phyloP scores from a whole-genome alignment of 495 filamentous ascomycete species.

The Astrothelium macrocarpum region DNA sequence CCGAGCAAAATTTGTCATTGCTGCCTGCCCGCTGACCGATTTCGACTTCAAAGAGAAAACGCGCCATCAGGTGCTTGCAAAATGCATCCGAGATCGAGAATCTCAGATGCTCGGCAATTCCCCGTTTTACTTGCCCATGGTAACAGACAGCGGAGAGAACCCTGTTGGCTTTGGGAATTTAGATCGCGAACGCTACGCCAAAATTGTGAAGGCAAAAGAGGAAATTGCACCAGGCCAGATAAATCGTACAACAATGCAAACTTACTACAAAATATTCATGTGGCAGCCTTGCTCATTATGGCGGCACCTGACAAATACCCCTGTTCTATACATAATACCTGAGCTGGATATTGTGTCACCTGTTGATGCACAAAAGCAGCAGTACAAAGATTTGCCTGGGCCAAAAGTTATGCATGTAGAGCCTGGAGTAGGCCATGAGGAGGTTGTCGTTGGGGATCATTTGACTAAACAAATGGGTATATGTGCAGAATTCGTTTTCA shows the following conservation, averaged over 20 bases:
- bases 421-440: not conserved
- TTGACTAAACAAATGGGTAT: too few relatives aligned
- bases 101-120: not conserved
- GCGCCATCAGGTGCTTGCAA: not conserved
- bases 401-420: not conserved
- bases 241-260: not conserved
- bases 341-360: not conserved
- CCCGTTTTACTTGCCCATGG: not conserved
- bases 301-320: not conserved
- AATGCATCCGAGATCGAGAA: not conserved
- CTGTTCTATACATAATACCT: not conserved
- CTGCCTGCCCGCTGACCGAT: not conserved
- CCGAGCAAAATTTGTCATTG: not conserved
- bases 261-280: not conserved
- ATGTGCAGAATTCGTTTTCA: not conserved
- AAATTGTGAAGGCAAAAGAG: not conserved
- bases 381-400: not conserved
- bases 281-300: not conserved
- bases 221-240: not conserved
- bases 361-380: not conserved
- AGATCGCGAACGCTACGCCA: not conserved
- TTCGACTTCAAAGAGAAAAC: not conserved
- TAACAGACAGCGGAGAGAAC: not conserved
- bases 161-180: not conserved
- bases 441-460: not conserved